Evolutionary conservation across 2,329 filamentous ascomycete genomes (phyloP), one percentile per base, ranked within the genome.

Genomic region (Fusarium acutatum): DNA sequence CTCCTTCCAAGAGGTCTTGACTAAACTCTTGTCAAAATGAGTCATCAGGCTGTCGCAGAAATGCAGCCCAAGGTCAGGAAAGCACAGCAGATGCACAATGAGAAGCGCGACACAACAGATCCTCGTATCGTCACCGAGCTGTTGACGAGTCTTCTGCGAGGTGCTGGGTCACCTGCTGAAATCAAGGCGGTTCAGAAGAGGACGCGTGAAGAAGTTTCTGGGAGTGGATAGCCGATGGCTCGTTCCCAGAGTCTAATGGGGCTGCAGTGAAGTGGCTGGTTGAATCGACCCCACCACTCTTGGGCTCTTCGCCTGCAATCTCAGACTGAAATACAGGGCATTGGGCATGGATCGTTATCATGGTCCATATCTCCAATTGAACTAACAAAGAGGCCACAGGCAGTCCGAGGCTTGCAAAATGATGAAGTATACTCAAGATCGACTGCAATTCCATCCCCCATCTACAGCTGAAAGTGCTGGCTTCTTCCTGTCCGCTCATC

Each of bases 81-180:
- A 61, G 84, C 3, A 57, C 77, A 0, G 49, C 79, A 3, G 8
- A 67, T 0, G 28, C 75, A 82, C 12, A 71, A 76, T 3, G 88
- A 90, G 66, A 77, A 77, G 1, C 82, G 87, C 7, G 87, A 91
- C 24, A 87, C 87, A 0, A 79, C 76, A 0, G 60, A 87, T 60
- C 89, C 89, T 1, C 81, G 77, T 5, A 80, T 90, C 18, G 82
- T 91, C 0, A 90, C 87, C 0, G 85, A 90, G 44, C 82, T 88
- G 13, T 80, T 85, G 8, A 54, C 71, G 0, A 81, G 82, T 0
- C 79, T 87, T 7, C 71, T 89, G 5, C 78, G 79, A 18, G 80
- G 83, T 9, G 18, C 41, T 3, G 87, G 86, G 0, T 57, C 70
- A 5, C 62, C 76, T 1, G 61, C 70, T 8, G 22, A 76, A 1